phyloP scores from a whole-genome alignment of 2,329 filamentous ascomycete species.

The Teratosphaeria pseudoeucalypti region DNA sequence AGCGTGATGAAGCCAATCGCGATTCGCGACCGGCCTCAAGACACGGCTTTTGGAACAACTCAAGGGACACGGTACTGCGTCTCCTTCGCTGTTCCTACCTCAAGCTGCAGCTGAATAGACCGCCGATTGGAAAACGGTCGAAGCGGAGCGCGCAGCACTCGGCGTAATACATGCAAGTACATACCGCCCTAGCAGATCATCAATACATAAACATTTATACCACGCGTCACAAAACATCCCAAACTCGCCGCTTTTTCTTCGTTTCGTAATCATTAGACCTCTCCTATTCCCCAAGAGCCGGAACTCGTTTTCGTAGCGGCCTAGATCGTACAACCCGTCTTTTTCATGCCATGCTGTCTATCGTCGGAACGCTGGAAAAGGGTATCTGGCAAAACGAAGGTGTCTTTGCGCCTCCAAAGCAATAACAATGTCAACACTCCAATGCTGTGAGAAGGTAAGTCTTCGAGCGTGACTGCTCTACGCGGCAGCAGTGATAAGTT shows the following conservation, averaged over 20 bases:
- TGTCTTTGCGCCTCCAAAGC: constrained; percentile 7
- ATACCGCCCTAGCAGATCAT: neutral
- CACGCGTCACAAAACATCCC: neutral
- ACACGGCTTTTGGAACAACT: neutral
- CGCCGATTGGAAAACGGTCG: too few species aligned
- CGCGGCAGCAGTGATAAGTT: constrained; percentile 25
- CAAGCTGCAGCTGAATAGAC: too few species aligned
- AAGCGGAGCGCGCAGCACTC: neutral
- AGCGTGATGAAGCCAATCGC: neutral
- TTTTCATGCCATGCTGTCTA: constrained; percentile 7
- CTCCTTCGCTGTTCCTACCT: too few species aligned
- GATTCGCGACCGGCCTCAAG: neutral
- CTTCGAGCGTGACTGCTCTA: constrained; percentile 3
- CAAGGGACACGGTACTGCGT: too few species aligned
- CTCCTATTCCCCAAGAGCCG: neutral
- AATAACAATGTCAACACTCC: neutral
- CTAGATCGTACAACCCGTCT: constrained; percentile 1
- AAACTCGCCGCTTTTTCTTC: neutral
- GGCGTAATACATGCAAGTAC: neutral
- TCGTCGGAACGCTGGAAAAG: constrained; percentile 15
- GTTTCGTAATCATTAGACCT: neutral
- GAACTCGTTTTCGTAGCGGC: neutral
- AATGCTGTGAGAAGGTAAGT: neutral
- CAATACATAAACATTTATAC: neutral
- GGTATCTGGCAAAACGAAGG: constrained; percentile 15